These are phyloP conservation scores for Paxillus rubicundulus DNA, from an alignment of 768 basidiomycete species.

Conservation along the genomic window DNA sequence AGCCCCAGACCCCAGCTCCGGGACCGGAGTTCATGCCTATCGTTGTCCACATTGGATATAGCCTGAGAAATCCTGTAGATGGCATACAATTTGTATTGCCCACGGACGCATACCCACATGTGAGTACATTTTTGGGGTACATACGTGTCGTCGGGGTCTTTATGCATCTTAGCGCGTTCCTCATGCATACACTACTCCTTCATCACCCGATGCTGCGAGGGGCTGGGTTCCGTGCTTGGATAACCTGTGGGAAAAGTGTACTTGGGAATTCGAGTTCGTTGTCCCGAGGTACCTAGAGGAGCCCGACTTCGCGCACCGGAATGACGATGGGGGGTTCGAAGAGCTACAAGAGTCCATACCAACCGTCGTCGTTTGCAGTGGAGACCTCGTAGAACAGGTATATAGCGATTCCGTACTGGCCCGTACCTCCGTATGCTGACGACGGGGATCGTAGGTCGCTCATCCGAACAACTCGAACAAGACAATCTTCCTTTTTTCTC, in stretches of 20 bases:
- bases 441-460: conserved; percentile 55
- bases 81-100: conserved; percentile 84
- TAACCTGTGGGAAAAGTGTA: conserved; percentile 91
- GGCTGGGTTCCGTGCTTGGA: conserved; percentile 99
- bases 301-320: conserved; percentile 31
- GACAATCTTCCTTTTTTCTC: conserved; percentile 90
- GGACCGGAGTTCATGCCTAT: conserved; percentile 74
- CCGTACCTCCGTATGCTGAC: conserved; percentile 5
- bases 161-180: conserved; percentile 68
- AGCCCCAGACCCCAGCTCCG: conserved; percentile 57
- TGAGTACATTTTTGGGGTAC: conserved; percentile 41
- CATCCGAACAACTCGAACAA: conserved; percentile 94
- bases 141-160: conserved; percentile 10
- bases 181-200: conserved; percentile 87
- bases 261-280: conserved; percentile 98
- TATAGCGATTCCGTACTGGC: conserved; percentile 19
- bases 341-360: conserved; percentile 63
- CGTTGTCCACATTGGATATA: conserved; percentile 73
- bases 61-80: conserved; percentile 76
- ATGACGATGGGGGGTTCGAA: conserved; percentile 40
- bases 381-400: conserved; percentile 93
- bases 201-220: conserved; percentile 86
- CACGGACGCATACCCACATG: conserved; percentile 79
- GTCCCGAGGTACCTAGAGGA: conserved; percentile 84
- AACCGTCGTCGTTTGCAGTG: conserved; percentile 89